A percentile compares a stretch with the other conserved stretches of the same genome.
phyloP scores from a whole-genome alignment of 768 basidiomycete genomes.

The Trametes coccinea region DNA sequence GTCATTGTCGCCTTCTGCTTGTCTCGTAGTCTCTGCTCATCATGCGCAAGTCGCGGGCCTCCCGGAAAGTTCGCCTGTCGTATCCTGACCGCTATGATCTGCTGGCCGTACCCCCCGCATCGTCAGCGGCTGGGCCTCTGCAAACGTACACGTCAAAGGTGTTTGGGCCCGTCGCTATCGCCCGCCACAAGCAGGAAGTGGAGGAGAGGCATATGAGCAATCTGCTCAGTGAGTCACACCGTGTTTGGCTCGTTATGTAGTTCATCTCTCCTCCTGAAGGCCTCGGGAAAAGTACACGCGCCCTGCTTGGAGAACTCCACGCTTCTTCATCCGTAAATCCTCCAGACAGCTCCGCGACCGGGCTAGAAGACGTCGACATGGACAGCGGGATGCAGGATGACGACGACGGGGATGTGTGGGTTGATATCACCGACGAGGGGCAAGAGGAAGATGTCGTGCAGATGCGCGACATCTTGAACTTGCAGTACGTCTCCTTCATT shows the following conservation, averaged over 20 bases:
- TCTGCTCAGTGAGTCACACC: not conserved
- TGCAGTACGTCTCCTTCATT: not conserved
- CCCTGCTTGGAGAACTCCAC: not conserved
- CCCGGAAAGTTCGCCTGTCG: too few species aligned
- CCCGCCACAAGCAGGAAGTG: not conserved
- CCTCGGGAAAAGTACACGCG: not conserved
- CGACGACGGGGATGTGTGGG: conserved; percentile 1
- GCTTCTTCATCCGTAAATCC: not conserved
- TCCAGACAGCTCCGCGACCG: too few species aligned
- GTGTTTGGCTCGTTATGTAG: too few species aligned
- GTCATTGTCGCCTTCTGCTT: too few species aligned
- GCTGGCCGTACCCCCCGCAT: not conserved
- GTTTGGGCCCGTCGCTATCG: not conserved
- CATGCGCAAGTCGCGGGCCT: too few species aligned
- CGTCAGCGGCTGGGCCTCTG: not conserved
- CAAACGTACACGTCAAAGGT: not conserved
- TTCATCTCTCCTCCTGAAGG: not conserved
- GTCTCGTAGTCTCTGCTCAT: too few species aligned
- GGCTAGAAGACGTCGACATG: not conserved
- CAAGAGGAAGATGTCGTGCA: not conserved
- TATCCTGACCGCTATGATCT: not conserved
- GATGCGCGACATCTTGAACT: not conserved
- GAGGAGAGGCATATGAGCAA: not conserved
- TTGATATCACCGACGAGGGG: not conserved
- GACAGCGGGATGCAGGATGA: not conserved